Conservation (phyloP, 352 stramenopile genomes). For the Phytopythium oedochilum region DNA sequence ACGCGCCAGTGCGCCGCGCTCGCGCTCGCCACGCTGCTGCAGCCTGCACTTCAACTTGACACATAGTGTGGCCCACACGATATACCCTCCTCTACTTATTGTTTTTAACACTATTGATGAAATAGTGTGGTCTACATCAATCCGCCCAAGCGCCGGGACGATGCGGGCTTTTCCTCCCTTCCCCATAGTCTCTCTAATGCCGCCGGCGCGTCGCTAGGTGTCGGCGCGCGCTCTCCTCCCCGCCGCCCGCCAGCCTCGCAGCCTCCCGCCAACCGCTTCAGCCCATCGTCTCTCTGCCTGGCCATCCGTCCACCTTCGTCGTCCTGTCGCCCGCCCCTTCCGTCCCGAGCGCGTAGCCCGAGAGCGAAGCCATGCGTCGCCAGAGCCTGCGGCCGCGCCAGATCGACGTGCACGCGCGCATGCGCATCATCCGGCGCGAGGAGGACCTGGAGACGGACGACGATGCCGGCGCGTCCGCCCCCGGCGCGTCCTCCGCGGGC, state of each 20-base stretch:
- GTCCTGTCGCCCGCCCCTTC: neutral
- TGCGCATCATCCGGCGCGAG: slow-evolving; percentile 79
- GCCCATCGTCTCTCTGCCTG: too few species aligned
- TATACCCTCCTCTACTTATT: too few species aligned
- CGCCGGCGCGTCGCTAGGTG: too few species aligned
- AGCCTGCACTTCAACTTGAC: slow-evolving; percentile 17
- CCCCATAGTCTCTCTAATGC: too few species aligned
- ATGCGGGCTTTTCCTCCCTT: too few species aligned
- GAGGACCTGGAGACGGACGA: slow-evolving; percentile 75
- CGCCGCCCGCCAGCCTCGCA: too few species aligned
- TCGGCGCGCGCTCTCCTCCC: too few species aligned
- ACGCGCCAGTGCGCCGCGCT: slow-evolving; percentile 75
- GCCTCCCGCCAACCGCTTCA: neutral
- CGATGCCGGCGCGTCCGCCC: slow-evolving; percentile 20
- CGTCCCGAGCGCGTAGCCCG: too few species aligned
- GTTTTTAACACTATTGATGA: too few species aligned
- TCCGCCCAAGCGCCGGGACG: too few species aligned
- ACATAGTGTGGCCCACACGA: neutral
- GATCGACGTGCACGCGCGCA: slow-evolving; percentile 85
- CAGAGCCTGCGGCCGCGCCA: slow-evolving; percentile 83
- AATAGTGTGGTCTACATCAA: neutral
- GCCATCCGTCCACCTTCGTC: too few species aligned
- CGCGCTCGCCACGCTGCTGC: slow-evolving; percentile 67
- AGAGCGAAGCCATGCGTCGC: slow-evolving; percentile 70
- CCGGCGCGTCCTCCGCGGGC: slow-evolving; percentile 4